A percentile compares a stretch with the other conserved stretches of the same genome.
These are phyloP conservation scores for Vitis labrusca DNA, from an alignment of 164 flowering plant species.

Conservation along the genomic window DNA sequence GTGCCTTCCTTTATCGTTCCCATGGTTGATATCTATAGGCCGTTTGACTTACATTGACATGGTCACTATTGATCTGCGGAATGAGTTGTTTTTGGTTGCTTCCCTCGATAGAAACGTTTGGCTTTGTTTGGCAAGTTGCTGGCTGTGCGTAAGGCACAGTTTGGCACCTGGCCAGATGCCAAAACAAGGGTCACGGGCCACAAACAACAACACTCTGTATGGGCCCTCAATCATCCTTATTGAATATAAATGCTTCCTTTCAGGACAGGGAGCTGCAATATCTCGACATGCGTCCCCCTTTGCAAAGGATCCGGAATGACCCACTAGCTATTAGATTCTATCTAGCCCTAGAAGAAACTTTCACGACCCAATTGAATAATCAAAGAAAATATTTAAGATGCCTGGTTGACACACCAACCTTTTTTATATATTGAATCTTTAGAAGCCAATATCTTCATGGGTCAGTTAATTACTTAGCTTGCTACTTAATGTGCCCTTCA, in stretches of 20 bases:
- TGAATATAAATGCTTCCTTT: too few species aligned
- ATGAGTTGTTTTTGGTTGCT: background rate
- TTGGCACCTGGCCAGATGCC: constrained; percentile 16
- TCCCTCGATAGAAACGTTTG: background rate
- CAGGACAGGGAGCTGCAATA: background rate
- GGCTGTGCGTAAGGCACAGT: background rate
- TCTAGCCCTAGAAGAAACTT: background rate
- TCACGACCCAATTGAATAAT: too few species aligned
- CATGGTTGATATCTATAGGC: background rate
- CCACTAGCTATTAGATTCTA: background rate
- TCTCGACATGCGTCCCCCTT: background rate
- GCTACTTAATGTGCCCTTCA: too few species aligned
- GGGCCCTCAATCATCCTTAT: constrained; percentile 1
- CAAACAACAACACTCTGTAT: background rate
- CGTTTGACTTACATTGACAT: background rate
- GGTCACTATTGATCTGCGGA: background rate
- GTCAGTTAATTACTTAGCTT: too few species aligned
- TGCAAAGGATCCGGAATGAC: background rate
- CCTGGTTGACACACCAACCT: too few species aligned
- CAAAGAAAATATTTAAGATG: too few species aligned
- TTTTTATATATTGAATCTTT: too few species aligned
- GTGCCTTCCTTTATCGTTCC: background rate
- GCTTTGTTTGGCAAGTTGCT: constrained; percentile 8
- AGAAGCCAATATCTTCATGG: too few species aligned
- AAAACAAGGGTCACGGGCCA: constrained; percentile 20